These are phyloP conservation scores for Scheffersomyces segobiensis DNA, from an alignment of 1,139 yeast species.

Conservation along the genomic window DNA sequence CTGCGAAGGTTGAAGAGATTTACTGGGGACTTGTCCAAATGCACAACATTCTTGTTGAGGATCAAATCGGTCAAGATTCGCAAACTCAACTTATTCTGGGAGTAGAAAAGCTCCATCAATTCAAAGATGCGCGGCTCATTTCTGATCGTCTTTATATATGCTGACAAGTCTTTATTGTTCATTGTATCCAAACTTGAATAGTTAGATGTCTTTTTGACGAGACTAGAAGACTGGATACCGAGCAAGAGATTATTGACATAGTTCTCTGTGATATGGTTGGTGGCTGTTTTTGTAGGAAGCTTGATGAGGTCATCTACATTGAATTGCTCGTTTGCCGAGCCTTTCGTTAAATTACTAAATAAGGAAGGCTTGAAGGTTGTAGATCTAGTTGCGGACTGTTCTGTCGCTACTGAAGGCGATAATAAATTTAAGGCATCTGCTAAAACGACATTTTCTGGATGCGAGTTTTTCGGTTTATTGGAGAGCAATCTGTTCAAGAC, in stretches of 20 bases:
- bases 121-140: constrained; percentile 28
- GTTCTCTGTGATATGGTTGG: constrained; percentile 10
- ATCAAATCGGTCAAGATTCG: constrained; percentile 28
- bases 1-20: constrained; percentile 7
- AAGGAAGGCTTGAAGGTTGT: constrained; percentile 36
- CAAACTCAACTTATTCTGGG: constrained; percentile 27
- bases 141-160: constrained; percentile 22
- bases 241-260: constrained; percentile 21
- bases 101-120: constrained; percentile 25
- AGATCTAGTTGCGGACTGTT: constrained; percentile 4
- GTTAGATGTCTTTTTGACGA: constrained; percentile 6
- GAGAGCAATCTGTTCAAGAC: constrained; percentile 7
- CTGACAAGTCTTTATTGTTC: constrained; percentile 19
- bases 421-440: constrained; percentile 45
- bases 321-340: constrained; percentile 32
- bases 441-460: constrained; percentile 25
- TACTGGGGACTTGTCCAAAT: constrained; percentile 25
- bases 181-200: constrained; percentile 14
- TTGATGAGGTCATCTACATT: constrained; percentile 13
- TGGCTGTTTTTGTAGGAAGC: constrained; percentile 10
- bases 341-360: constrained; percentile 31
- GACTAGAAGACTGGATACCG: constrained; percentile 19
- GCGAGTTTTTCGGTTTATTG: constrained; percentile 7
- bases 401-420: constrained; percentile 18
- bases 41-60: constrained; percentile 26